A percentile compares a stretch with the other conserved stretches of the same genome.
phyloP scores from a whole-genome alignment of 352 stramenopile genomes.

The Thraustotheca clavata region DNA sequence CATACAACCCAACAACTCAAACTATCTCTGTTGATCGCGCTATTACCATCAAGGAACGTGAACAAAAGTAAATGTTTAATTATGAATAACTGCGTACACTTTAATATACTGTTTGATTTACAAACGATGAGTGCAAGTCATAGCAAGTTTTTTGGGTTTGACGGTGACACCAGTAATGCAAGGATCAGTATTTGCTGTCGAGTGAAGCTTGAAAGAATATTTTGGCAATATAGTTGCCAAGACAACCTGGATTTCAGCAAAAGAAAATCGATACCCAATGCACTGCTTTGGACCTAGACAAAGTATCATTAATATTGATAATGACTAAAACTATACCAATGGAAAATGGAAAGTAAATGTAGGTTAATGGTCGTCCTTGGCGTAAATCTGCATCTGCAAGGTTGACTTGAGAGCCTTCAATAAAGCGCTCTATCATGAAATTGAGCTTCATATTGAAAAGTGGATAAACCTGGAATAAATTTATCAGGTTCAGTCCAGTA shows the following conservation, averaged over 20 bases:
- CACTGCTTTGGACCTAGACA: conserved; percentile 25
- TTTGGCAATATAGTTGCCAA: neutral
- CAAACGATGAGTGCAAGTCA: no score
- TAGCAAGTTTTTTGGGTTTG: conserved; percentile 11
- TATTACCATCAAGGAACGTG: neutral
- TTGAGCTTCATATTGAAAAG: neutral
- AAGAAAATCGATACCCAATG: conserved; percentile 39
- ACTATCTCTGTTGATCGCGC: neutral
- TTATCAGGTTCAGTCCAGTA: conserved; percentile 38
- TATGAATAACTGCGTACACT: no score
- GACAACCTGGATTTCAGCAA: conserved; percentile 12
- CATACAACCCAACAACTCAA: conserved; percentile 40
- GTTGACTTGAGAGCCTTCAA: conserved; percentile 1
- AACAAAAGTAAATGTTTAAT: neutral
- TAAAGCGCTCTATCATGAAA: conserved; percentile 29
- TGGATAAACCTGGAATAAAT: conserved; percentile 27
- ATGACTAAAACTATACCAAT: conserved; percentile 12
- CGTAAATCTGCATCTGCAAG: conserved; percentile 16
- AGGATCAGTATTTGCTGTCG: neutral
- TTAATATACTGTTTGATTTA: no score
- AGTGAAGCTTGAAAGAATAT: neutral
- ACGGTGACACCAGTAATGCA: neutral
- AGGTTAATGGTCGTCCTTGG: conserved; percentile 21
- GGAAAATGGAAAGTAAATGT: conserved; percentile 39
- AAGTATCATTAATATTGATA: neutral